Conservation (phyloP, 2,329 filamentous ascomycete species). For the Ceratocystis diversiconidia region DNA sequence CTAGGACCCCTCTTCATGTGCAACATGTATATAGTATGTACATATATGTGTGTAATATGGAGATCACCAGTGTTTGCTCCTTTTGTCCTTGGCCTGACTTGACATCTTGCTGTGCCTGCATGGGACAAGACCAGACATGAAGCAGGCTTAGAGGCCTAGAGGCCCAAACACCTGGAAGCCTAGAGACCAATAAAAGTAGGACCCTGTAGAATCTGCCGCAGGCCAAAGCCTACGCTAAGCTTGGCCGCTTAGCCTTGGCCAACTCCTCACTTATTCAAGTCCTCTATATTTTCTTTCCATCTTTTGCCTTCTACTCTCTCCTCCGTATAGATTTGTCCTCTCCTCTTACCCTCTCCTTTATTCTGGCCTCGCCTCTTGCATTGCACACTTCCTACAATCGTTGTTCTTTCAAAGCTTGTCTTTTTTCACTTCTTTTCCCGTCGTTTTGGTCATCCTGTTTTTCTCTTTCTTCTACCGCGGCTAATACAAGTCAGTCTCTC, state of each 20-base stretch:
- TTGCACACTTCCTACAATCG: not conserved
- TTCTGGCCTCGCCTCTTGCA: not conserved
- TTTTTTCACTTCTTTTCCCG: not conserved
- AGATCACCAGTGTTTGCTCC: not conserved
- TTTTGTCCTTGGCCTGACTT: not conserved
- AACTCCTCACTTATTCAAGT: not conserved
- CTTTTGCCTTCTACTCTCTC: not conserved
- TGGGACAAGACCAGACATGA: not conserved
- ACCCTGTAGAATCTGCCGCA: not conserved
- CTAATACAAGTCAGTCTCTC: not conserved
- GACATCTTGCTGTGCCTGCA: not conserved
- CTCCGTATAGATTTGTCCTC: not conserved
- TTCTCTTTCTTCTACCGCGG: constrained; percentile 7
- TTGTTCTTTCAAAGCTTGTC: not conserved
- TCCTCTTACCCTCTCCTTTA: not conserved
- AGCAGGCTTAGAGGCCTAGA: not conserved
- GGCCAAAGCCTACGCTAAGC: not conserved
- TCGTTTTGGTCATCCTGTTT: not conserved
- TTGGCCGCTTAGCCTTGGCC: not conserved
- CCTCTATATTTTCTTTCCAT: not conserved
- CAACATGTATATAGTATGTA: not conserved
- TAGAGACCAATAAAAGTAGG: not conserved
- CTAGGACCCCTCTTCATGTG: not conserved
- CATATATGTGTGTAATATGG: not conserved
- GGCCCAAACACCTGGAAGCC: not conserved